These are phyloP conservation scores for Populus deltoides DNA, from an alignment of 345 rosid species.

Conservation along the genomic window DNA sequence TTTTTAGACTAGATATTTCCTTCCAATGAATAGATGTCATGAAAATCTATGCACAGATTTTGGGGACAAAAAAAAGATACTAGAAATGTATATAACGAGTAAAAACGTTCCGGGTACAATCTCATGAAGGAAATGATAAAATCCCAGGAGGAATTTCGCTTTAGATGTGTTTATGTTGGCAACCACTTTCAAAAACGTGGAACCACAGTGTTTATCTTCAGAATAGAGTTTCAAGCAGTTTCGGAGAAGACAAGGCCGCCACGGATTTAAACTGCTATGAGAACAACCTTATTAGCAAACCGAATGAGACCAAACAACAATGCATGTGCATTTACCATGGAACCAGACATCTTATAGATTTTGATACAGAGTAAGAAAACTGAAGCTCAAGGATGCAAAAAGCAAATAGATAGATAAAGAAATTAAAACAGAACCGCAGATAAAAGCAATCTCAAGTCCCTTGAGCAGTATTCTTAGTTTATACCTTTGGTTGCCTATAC, in stretches of 20 bases:
- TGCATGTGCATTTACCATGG: background rate
- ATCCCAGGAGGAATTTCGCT: constrained; percentile 9
- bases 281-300: constrained; percentile 9
- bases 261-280: constrained; percentile 73
- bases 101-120: constrained; percentile 8
- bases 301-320: background rate
- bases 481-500: constrained; percentile 70
- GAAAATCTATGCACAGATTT: constrained; percentile 22
- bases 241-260: constrained; percentile 55
- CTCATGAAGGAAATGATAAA: constrained; percentile 13
- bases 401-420: background rate
- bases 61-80: background rate
- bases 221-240: constrained; percentile 61
- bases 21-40: constrained; percentile 4
- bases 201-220: constrained; percentile 31
- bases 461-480: background rate
- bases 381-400: background rate
- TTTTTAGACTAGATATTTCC: constrained; percentile 5
- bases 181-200: constrained; percentile 15
- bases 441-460: background rate
- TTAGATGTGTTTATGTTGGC: constrained; percentile 25
- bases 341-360: background rate
- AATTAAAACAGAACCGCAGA: background rate
- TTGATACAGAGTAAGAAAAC: no score
- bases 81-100: constrained; percentile 12